Base-by-base conservation (phyloP, 2,329 filamentous ascomycete genomes). In the Nemania diffusa region DNA sequence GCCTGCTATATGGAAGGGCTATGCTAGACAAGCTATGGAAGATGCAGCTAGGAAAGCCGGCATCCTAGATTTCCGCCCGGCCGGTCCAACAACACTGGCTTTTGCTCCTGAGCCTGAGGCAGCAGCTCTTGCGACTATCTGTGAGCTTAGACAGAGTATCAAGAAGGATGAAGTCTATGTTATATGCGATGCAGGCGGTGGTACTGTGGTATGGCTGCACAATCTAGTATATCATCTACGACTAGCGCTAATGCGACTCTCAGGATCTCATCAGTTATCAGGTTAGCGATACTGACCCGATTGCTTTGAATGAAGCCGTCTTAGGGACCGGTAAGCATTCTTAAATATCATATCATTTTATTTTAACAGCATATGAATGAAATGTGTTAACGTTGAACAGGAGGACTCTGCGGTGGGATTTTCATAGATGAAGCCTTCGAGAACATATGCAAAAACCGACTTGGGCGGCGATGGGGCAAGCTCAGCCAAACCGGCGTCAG, bases 1-100 rank as follows among this genome's bases (percentile, higher is more conserved):
- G 5, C 75, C 75, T 15, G 75, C 75, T 1, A 75, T 76, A 42
- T 77, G 74, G 75, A 71, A 71, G 17, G 65, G 62, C 1, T 72
- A 74, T 56, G 75, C 74, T 4, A 56, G 70, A 20, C 61, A 70
- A 9, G 59, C 48, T n/a, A 76, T 73, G 68, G 8, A 57, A 22
- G 42, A 74, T 11, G 75, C 74, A 6, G 73, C 67, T 0, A 26
- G 48, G 20, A 53, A 60, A 4, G 72, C 74, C 2, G 74, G 74
- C 0, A 72, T 76, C n/a, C 61, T 72, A 6, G 57, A 69, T 3
- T n/a, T 46, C 5, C 46, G 72, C 7, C 48, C 48, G 7, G 67
- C 67, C 6, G 72, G 71, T 17, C 34, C 67, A 2, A 75, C 71
- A 0, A 62, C 22, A 4, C 51, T 77, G 26, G 51, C 17, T 1